A percentile compares a stretch with the other conserved stretches of the same genome.
Conservation (phyloP, 805 yeast species). For the Candida ficus region DNA sequence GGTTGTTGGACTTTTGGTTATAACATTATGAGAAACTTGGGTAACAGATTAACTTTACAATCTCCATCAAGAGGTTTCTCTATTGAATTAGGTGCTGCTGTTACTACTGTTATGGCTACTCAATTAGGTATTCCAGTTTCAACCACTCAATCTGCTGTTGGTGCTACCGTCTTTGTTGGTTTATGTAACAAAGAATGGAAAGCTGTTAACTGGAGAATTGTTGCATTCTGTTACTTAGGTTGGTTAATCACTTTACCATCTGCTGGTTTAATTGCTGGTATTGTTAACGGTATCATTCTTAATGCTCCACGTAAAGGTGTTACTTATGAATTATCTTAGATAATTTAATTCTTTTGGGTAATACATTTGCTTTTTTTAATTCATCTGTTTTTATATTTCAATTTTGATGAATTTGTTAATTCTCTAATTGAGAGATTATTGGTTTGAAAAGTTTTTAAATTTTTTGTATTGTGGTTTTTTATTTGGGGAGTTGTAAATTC, state of each 20-base stretch:
- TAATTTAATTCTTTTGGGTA: no score
- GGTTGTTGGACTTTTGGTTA: slow-evolving; percentile 74
- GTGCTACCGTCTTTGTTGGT: slow-evolving; percentile 74
- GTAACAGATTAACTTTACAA: slow-evolving; percentile 69
- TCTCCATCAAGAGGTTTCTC: slow-evolving; percentile 77
- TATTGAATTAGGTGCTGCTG: slow-evolving; percentile 73
- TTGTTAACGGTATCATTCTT: slow-evolving; percentile 55
- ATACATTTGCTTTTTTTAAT: no score
- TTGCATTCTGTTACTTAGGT: slow-evolving; percentile 62
- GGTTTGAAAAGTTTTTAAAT: background rate
- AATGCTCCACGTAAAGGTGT: slow-evolving; percentile 54
- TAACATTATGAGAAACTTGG: slow-evolving; percentile 62
- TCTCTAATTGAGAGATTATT: no score
- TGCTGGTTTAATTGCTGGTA: slow-evolving; percentile 70
- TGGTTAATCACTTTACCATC: slow-evolving; percentile 71
- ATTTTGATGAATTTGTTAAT: no score
- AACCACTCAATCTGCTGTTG: slow-evolving; percentile 75
- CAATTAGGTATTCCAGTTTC: slow-evolving; percentile 68
- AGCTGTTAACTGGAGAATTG: slow-evolving; percentile 76
- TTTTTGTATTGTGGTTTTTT: background rate
- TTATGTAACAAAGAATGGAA: slow-evolving; percentile 58
- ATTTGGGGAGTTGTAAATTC: background rate
- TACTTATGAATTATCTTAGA: slow-evolving; percentile 18
- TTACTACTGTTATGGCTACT: slow-evolving; percentile 71
- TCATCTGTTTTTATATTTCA: background rate